Evolutionary conservation across 495 filamentous ascomycete species (phyloP), one percentile per base, ranked within the genome.

Genomic region (Podospora conica): DNA sequence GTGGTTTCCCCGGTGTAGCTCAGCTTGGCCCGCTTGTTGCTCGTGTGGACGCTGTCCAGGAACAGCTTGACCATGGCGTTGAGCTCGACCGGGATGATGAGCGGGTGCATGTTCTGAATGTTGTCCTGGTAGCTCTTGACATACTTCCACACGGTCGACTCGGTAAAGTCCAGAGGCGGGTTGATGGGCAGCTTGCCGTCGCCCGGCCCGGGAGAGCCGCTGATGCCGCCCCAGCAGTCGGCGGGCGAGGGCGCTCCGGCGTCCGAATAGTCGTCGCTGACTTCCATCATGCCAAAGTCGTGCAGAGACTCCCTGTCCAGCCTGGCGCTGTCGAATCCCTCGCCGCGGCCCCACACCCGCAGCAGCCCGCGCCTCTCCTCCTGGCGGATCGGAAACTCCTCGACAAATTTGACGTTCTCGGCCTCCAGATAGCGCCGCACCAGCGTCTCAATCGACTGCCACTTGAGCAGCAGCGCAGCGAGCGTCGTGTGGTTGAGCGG

Each of bases 101-200:
- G 93, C 12, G 95, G 95, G 74, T 98, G 95, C 74, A 98, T 85
- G 62, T 87, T 90, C 69, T 96, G 90, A 53, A 98, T 89, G 72
- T 96, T 84, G 5, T 87, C 75, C 71, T 92, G 78, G 74, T 92
- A 98, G 74, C 87, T 90, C 18, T 84, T 70, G 48, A 89, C 83
- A 53, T 92, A 88, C 53, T 78, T 82, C 65, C 80, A 80, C 9
- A 96, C 81, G 2, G 83, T 90, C 12, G 74, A 76, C 21, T 80
- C 71, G 63, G 89, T 84, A 60, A 96, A 83, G 60, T 87, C 89
- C 15, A 92, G 78, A 12, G 84, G 79, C 31, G 88, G 69, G 25
- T 31, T 8, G 3, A 23, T 87, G 65, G 86, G 83, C 6, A 83
- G 69, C 28, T 74, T 76, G 48, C 75, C 76, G 57, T 76, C 77